Evolutionary conservation across 768 basidiomycete genomes (phyloP).

Genomic region (Podaxis sp.): DNA sequence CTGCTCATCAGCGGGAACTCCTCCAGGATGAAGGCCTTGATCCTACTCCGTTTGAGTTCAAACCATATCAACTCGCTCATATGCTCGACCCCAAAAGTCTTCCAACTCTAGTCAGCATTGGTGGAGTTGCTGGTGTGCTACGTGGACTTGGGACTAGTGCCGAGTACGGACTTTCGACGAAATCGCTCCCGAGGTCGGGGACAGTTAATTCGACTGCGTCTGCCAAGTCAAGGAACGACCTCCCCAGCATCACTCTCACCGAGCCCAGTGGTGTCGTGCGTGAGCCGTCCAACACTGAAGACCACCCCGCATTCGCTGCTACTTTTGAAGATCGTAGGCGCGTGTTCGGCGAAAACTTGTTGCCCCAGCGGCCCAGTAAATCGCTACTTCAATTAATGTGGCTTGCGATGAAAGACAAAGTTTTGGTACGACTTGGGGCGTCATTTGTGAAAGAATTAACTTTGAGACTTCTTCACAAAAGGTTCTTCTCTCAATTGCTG

Average conservation of each 20-base stretch:
- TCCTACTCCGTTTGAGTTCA: constrained; percentile 68
- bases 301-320: constrained; percentile 28
- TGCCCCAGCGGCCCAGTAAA: constrained; percentile 69
- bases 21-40: constrained; percentile 41
- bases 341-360: constrained; percentile 71
- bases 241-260: constrained; percentile 35
- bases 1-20: constrained; percentile 30
- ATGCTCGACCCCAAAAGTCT: constrained; percentile 89
- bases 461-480: constrained; percentile 23
- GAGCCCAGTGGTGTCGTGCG: constrained; percentile 30
- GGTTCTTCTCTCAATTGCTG: constrained; percentile 89
- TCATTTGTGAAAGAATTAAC: not conserved
- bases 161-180: constrained; percentile 39
- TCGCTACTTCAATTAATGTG: constrained; percentile 75
- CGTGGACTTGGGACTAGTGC: constrained; percentile 68
- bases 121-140: constrained; percentile 66
- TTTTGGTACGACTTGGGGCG: constrained; percentile 52
- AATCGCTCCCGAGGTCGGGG: constrained; percentile 6
- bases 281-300: constrained; percentile 16
- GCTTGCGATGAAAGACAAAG: constrained; percentile 86
- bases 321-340: constrained; percentile 55
- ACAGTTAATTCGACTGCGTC: constrained; percentile 12
- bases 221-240: constrained; percentile 15
- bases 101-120: constrained; percentile 58
- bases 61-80: constrained; percentile 72